Evolutionary conservation across 805 yeast genomes (phyloP), one percentile per base, ranked within the genome.

Genomic region (Candida coquimbonensis): DNA sequence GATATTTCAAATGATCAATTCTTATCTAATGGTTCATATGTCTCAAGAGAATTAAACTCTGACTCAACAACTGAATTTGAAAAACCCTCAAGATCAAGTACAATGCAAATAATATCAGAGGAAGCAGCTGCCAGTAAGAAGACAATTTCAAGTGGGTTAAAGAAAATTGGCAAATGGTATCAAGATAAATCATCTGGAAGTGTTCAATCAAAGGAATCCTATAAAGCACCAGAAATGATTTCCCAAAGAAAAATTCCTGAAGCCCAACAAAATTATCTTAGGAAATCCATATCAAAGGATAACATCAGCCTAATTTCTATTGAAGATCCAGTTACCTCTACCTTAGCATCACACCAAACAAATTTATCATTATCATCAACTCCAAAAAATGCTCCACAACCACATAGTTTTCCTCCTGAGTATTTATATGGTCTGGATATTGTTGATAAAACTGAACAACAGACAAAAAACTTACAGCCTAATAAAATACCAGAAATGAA

Each of bases 101-200:
- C 44, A 0, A 47, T 51, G 27, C 54, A 54, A n/a, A 32, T 40
- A 8, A 29, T 55, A 36, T 48, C 64, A 17, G 61, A 53, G 9
- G 61, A 57, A 31, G 55, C 64, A 13, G 44, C 54, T 1, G 59
- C 59, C 11, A 57, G 70, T 3, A 67, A 65, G 45, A 69, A 66
- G 42, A 66, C 68, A 4, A 59, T 75, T 14, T 57, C 74, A 5
- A 65, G 62, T 38, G 73, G 87, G 0, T 63, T 81, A 40, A 74
- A 71, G 47, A 83, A 78, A 54, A 61, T 85, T 8, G 86, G 85
- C 1, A 80, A 75, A 50, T 82, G 91, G 87, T 84, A 84, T 53
- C 72, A 71, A 44, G 78, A 68, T 21, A 59, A 53, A 19, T 35
- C 53, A n/a, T 25, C 48, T 8, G 38, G 7, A 16, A 7, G 33